These are phyloP conservation scores for Russula brevipes DNA, from an alignment of 768 basidiomycete genomes.

Conservation along the genomic window DNA sequence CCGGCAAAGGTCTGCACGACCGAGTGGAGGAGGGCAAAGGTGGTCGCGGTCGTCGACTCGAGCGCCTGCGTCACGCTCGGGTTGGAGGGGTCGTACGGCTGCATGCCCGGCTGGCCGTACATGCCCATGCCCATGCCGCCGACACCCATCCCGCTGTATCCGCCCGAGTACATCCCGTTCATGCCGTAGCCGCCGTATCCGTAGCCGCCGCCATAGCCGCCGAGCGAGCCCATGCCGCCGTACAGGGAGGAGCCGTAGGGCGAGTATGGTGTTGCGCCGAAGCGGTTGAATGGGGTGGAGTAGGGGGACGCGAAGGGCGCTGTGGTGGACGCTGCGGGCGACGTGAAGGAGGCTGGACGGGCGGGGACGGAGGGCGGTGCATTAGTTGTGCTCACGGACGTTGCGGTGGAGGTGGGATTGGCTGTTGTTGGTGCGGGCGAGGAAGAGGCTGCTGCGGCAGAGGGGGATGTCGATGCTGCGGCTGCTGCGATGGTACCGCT, in stretches of 20 bases:
- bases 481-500: slow-evolving; percentile 30
- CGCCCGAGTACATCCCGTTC: slow-evolving; percentile 28
- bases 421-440: slow-evolving; percentile 28
- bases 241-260: slow-evolving; percentile 42
- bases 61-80: slow-evolving; percentile 82
- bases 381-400: neutral
- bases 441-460: slow-evolving; percentile 57
- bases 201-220: slow-evolving; percentile 39
- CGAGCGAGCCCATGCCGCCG: slow-evolving; percentile 40
- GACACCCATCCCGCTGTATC: slow-evolving; percentile 38
- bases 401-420: neutral
- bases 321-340: slow-evolving; percentile 29
- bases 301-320: slow-evolving; percentile 33
- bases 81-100: slow-evolving; percentile 44
- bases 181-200: slow-evolving; percentile 29
- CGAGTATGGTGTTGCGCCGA: slow-evolving; percentile 32
- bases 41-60: slow-evolving; percentile 84
- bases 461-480: slow-evolving; percentile 30
- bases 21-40: slow-evolving; percentile 88
- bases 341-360: slow-evolving; percentile 50
- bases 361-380: slow-evolving; percentile 47
- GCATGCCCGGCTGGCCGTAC: slow-evolving; percentile 34
- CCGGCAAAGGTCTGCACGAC: slow-evolving; percentile 95
- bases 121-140: slow-evolving; percentile 41
- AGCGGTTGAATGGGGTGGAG: slow-evolving; percentile 41